A percentile compares a stretch with the other conserved stretches of the same genome.
Evolutionary conservation across 1,284 basidiomycete species (phyloP).

Genomic region (Heimioporus retisporus): DNA sequence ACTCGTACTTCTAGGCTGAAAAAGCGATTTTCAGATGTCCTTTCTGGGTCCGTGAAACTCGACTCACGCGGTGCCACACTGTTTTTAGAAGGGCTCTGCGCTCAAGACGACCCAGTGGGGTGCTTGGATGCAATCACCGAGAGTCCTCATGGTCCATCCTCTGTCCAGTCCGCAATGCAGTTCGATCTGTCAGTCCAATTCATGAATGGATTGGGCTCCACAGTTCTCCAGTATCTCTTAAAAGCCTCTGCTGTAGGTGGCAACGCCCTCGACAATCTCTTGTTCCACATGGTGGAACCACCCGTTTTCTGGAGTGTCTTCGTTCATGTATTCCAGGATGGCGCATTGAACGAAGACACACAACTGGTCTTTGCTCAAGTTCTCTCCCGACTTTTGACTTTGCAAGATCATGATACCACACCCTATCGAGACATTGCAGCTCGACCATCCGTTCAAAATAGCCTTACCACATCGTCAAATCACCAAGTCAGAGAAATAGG

Average conservation of each 20-base stretch:
- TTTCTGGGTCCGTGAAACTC: conserved; percentile 29
- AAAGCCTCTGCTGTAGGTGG: conserved; percentile 45
- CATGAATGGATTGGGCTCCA: conserved; percentile 54
- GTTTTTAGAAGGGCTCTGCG: conserved; percentile 62
- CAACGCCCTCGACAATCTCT: conserved; percentile 39
- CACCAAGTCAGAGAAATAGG: conserved; percentile 48
- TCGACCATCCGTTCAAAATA: conserved; percentile 10
- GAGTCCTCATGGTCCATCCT: conserved; percentile 24
- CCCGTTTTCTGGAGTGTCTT: conserved; percentile 63
- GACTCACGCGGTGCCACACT: conserved; percentile 23
- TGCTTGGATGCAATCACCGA: conserved; percentile 23
- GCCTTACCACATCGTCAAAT: conserved; percentile 44
- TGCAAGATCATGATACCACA: conserved; percentile 19
- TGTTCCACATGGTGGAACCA: conserved; percentile 60
- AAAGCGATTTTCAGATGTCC: conserved; percentile 29
- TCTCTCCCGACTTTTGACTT: conserved; percentile 56
- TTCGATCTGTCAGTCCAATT: conserved; percentile 45
- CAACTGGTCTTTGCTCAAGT: conserved; percentile 61
- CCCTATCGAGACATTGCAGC: conserved; percentile 34
- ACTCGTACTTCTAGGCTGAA: conserved; percentile 20
- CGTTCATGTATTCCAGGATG: conserved; percentile 47
- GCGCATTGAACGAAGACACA: conserved; percentile 46
- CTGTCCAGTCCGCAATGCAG: conserved; percentile 25
- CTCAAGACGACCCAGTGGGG: conserved; percentile 37
- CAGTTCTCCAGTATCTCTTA: conserved; percentile 55